phyloP scores from a whole-genome alignment of 805 yeast species.

The Saturnispora halmiae region DNA sequence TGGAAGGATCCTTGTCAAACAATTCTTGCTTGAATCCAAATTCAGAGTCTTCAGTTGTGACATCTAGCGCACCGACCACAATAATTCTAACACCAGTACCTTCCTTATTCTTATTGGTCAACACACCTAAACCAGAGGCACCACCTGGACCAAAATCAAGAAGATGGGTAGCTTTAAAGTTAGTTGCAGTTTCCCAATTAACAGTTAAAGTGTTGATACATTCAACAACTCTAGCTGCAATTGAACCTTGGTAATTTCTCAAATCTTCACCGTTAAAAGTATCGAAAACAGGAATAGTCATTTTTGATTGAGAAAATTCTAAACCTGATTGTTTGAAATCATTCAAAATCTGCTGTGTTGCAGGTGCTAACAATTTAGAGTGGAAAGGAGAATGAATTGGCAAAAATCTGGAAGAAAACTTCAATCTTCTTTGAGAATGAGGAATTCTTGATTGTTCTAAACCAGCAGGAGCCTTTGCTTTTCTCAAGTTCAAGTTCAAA shows the following conservation, averaged over 20 bases:
- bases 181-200: conserved; percentile 87
- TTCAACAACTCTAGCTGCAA: conserved; percentile 62
- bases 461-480: conserved; percentile 90
- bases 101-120: conserved; percentile 95
- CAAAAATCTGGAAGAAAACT: conserved; percentile 86
- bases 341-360: conserved; percentile 53
- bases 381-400: conserved; percentile 97
- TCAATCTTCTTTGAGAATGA: conserved; percentile 84
- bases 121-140: conserved; percentile 88
- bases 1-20: conserved; percentile 56
- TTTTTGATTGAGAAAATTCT: conserved; percentile 43
- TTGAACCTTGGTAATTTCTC: conserved; percentile 43
- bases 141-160: conserved; percentile 99
- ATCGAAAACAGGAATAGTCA: conserved; percentile 84
- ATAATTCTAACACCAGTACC: conserved; percentile 96
- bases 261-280: conserved; percentile 80
- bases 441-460: conserved; percentile 95
- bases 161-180: conserved; percentile 75
- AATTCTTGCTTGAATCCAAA: conserved; percentile 94
- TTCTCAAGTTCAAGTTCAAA: conserved; percentile 82
- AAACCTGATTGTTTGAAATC: conserved; percentile 57
- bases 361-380: conserved; percentile 70
- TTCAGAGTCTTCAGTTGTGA: conserved; percentile 60
- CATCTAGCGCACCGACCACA: conserved; percentile 84
- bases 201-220: conserved; percentile 87